Conservation (phyloP, 2,329 filamentous ascomycete species). For the Curvularia sp. region DNA sequence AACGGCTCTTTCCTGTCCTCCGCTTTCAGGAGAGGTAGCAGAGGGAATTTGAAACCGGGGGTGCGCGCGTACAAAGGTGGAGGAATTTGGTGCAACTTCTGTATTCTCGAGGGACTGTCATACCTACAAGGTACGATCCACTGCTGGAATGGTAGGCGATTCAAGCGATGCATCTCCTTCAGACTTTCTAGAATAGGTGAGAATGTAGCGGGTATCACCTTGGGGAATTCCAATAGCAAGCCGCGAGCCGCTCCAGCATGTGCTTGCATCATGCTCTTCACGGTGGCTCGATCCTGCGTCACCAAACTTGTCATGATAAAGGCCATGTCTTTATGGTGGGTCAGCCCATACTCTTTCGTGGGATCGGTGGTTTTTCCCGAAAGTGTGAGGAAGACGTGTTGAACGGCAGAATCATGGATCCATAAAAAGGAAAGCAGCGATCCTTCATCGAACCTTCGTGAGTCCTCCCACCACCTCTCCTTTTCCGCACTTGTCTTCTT, state of each 20-base stretch:
- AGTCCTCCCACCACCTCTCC: constrained; percentile 43
- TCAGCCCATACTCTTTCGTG: constrained; percentile 16
- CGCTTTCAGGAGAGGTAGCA: constrained; percentile 28
- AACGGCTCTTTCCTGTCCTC: constrained; percentile 5
- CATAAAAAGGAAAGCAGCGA: constrained; percentile 40
- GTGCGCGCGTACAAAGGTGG: constrained; percentile 37
- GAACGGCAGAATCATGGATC: constrained; percentile 16
- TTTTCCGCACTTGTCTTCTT: constrained; percentile 18
- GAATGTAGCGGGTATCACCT: constrained; percentile 42
- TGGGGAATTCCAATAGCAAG: constrained; percentile 39
- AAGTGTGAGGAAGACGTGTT: constrained; percentile 41
- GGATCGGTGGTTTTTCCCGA: constrained; percentile 18
- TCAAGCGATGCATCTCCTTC: constrained; percentile 35
- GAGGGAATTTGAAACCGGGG: constrained; percentile 30
- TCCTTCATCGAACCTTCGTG: constrained; percentile 32
- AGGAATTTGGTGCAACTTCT: constrained; percentile 26
- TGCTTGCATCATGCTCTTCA: constrained; percentile 24
- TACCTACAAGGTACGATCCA: constrained; percentile 36
- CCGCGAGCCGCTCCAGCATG: constrained; percentile 21
- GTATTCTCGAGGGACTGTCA: background rate
- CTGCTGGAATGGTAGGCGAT: constrained; percentile 36
- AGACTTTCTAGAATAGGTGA: constrained; percentile 37
- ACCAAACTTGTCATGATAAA: constrained; percentile 29
- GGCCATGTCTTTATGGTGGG: constrained; percentile 9
- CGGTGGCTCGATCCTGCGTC: constrained; percentile 20